These are phyloP conservation scores for Torrubiellomyces zombiae DNA, from an alignment of 2,329 filamentous ascomycete species.

Conservation along the genomic window DNA sequence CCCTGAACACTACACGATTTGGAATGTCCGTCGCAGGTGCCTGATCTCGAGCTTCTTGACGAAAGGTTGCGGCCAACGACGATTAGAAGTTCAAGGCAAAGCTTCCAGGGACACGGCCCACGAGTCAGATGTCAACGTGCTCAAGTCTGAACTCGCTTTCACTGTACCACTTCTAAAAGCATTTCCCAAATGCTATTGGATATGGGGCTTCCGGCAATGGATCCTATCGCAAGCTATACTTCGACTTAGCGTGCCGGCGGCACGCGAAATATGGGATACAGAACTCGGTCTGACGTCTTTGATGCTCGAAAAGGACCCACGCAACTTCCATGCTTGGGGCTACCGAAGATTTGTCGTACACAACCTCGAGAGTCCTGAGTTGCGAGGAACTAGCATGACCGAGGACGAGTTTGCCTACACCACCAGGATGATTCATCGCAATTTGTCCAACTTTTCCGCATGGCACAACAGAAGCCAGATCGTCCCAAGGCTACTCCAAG, in stretches of 20 bases:
- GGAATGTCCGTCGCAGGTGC: conserved; percentile 70
- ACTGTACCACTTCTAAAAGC: background rate
- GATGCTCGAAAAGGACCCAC: background rate
- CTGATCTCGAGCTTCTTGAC: conserved; percentile 43
- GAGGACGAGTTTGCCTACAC: conserved; percentile 2
- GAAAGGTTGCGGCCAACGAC: no score
- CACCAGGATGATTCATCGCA: background rate
- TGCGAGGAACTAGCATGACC: background rate
- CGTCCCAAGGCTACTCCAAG: background rate
- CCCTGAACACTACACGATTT: conserved; percentile 81
- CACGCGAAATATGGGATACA: background rate
- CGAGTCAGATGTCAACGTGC: background rate
- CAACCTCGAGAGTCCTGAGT: conserved; percentile 1
- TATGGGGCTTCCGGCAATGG: conserved; percentile 1
- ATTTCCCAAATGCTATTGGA: conserved; percentile 1
- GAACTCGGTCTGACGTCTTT: conserved; percentile 1
- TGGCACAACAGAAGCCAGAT: conserved; percentile 2
- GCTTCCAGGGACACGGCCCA: background rate
- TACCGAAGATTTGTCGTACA: conserved; percentile 1
- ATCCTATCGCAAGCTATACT: background rate
- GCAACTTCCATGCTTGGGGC: conserved; percentile 2
- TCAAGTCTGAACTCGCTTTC: conserved; percentile 1
- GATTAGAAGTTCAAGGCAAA: no score
- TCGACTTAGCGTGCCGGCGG: background rate
- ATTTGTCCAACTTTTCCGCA: conserved; percentile 2